Percentiles rank a stretch among this genome's conserved stretches.
These are phyloP conservation scores for Davidsoniella eucalypti DNA, from an alignment of 2,329 filamentous ascomycete genomes.

Conservation along the genomic window DNA sequence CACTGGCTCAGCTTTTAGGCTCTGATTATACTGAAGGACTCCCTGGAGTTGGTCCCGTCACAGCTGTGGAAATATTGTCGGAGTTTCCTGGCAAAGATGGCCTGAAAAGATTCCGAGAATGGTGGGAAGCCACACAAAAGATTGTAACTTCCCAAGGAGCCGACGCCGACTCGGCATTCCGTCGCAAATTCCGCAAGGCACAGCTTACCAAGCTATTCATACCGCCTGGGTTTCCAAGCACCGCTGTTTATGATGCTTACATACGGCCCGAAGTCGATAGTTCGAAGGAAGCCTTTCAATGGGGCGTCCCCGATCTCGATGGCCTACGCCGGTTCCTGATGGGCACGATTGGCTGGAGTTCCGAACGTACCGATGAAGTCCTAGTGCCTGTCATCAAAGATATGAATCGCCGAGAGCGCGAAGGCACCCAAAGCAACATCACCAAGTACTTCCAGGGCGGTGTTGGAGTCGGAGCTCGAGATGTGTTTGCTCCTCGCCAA, in stretches of 20 bases:
- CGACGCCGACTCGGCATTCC: conserved; percentile 46
- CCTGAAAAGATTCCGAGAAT: conserved; percentile 64
- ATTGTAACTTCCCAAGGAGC: conserved; percentile 46
- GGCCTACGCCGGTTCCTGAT: conserved; percentile 73
- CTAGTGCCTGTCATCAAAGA: conserved; percentile 88
- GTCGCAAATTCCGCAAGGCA: conserved; percentile 67
- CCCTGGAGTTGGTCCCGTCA: conserved; percentile 81
- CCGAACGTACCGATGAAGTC: conserved; percentile 86
- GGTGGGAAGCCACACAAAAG: conserved; percentile 70
- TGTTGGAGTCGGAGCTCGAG: conserved; percentile 49
- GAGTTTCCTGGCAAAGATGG: conserved; percentile 54
- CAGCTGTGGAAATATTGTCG: conserved; percentile 80
- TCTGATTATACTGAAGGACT: conserved; percentile 93
- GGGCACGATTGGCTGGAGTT: conserved; percentile 81
- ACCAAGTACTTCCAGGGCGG: conserved; percentile 75
- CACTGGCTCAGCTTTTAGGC: conserved; percentile 77
- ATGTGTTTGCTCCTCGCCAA: conserved; percentile 55
- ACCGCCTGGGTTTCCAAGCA: conserved; percentile 60
- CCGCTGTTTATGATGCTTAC: conserved; percentile 69
- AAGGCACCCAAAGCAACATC: conserved; percentile 92
- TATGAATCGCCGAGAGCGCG: conserved; percentile 75
- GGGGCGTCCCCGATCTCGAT: conserved; percentile 88
- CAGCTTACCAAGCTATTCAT: conserved; percentile 78
- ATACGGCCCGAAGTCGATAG: conserved; percentile 70
- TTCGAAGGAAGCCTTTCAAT: conserved; percentile 67